Percentiles rank a stretch among this genome's conserved stretches.
phyloP scores from a whole-genome alignment of 2,329 filamentous ascomycete species.

The Gyromitra esculenta region DNA sequence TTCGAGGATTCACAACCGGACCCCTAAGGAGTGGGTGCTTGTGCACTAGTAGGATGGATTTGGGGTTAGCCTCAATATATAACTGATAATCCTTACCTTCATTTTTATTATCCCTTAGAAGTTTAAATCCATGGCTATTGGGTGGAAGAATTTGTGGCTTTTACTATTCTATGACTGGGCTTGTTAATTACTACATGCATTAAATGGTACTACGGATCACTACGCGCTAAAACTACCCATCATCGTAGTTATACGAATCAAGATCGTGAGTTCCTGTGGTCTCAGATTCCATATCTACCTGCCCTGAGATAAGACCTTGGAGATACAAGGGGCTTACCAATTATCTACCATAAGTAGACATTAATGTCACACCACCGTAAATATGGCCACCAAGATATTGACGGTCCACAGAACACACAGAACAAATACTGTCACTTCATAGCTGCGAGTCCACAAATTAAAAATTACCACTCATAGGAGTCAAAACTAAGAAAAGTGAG shows the following conservation, averaged over 20 bases:
- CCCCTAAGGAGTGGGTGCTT: background rate
- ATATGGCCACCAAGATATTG: background rate
- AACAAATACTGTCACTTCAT: too few relatives aligned
- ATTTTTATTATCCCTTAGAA: background rate
- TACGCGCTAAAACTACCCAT: background rate
- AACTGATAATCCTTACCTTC: background rate
- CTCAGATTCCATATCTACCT: background rate
- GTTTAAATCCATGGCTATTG: background rate
- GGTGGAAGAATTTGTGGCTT: background rate
- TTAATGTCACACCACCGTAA: background rate
- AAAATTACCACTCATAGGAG: too few relatives aligned
- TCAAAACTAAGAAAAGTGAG: too few relatives aligned
- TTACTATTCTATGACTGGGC: slow-evolving; percentile 10
- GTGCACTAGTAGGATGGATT: background rate
- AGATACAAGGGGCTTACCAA: background rate
- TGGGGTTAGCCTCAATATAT: background rate
- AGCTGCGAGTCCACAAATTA: too few relatives aligned
- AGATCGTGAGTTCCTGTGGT: background rate
- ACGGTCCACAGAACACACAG: too few relatives aligned
- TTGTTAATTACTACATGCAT: background rate
- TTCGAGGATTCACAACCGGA: slow-evolving; percentile 45
- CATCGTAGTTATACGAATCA: background rate
- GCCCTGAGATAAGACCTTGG: background rate
- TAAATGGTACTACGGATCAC: background rate
- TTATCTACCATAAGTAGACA: background rate